Conservation (phyloP, 2,329 filamentous ascomycete species). For the Hymenoscyphus salicellus region DNA sequence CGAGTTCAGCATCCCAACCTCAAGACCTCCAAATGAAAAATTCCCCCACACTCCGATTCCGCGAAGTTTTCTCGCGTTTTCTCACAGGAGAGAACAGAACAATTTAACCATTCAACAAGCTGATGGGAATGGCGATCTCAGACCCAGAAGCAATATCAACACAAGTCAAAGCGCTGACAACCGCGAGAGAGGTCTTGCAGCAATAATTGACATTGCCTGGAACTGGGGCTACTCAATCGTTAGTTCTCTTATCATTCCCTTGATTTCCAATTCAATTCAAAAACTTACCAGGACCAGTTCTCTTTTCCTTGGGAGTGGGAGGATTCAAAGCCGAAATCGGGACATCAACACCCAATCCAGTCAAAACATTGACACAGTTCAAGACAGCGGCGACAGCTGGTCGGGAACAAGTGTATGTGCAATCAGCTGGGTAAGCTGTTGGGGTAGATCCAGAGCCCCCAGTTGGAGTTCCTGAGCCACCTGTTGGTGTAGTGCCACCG, state of each 20-base stretch:
- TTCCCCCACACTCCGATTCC: no score
- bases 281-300: neutral
- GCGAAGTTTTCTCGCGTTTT: no score
- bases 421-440: neutral
- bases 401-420: constrained; percentile 5
- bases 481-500: neutral
- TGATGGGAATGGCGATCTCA: neutral
- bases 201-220: neutral
- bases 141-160: constrained; percentile 3
- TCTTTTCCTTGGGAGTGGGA: neutral
- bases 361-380: constrained; percentile 7
- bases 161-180: constrained; percentile 6
- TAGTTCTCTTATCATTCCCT: neutral
- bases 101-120: constrained; percentile 1
- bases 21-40: neutral
- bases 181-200: constrained; percentile 1
- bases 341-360: neutral
- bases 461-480: neutral
- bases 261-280: no score
- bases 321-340: constrained; percentile 1
- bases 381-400: constrained; percentile 4
- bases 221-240: neutral
- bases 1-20: neutral
- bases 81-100: neutral
- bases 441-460: neutral